These are phyloP conservation scores for Penicillium corylophilum DNA, from an alignment of 2,329 filamentous ascomycete genomes.

Conservation along the genomic window DNA sequence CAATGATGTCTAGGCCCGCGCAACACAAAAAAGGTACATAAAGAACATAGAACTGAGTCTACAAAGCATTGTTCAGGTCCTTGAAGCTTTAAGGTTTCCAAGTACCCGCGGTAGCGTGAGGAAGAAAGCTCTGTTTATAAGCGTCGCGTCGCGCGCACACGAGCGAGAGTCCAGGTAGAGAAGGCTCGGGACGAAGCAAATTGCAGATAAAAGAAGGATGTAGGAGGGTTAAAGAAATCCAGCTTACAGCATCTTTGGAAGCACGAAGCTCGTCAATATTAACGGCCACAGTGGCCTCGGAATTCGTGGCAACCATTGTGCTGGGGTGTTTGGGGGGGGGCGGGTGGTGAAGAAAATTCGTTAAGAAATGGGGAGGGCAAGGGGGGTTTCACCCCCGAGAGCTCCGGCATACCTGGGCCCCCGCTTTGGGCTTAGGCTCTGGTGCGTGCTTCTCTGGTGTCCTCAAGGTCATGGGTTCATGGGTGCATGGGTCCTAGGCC, in stretches of 20 bases:
- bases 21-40: not conserved
- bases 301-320: conserved; percentile 41
- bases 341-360: conserved; percentile 22
- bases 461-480: conserved; percentile 4
- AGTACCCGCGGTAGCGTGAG: not conserved
- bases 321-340: conserved; percentile 31
- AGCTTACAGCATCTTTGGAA: conserved; percentile 77
- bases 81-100: conserved; percentile 5
- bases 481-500: not conserved
- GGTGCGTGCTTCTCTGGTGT: not conserved
- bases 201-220: conserved; percentile 5
- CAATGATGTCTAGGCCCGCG: not conserved
- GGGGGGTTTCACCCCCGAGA: not conserved
- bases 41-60: not conserved
- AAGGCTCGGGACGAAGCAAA: conserved; percentile 5
- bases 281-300: conserved; percentile 39
- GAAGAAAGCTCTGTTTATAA: conserved; percentile 13
- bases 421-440: conserved; percentile 28
- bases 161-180: conserved; percentile 1
- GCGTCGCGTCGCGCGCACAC: conserved; percentile 22
- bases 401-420: conserved; percentile 6
- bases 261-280: conserved; percentile 74
- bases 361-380: not conserved
- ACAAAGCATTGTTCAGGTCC: not conserved
- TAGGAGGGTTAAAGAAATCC: conserved; percentile 5